Conservation (phyloP, 495 filamentous ascomycete species). For the Melanomma pulvis-pyrius region DNA sequence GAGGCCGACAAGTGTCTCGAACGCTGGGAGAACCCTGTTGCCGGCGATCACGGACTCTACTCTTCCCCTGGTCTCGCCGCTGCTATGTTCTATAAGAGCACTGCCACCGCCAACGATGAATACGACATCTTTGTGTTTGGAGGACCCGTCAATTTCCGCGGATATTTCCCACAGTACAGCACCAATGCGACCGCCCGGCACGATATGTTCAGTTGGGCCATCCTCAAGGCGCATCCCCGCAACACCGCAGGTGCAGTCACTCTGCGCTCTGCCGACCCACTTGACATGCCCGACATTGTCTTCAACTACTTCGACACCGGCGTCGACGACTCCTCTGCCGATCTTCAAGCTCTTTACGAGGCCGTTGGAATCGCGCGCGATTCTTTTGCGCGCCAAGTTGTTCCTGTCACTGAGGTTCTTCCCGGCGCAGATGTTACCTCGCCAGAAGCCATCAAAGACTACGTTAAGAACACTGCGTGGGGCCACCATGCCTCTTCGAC, state of each 20-base stretch:
- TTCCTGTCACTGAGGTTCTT: slow-evolving; percentile 14
- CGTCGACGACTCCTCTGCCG: slow-evolving; percentile 14
- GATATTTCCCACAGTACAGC: slow-evolving; percentile 53
- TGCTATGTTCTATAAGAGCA: slow-evolving; percentile 53
- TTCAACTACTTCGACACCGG: slow-evolving; percentile 42
- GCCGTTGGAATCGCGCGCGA: slow-evolving; percentile 27
- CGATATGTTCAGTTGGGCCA: slow-evolving; percentile 45
- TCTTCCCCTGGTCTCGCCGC: slow-evolving; percentile 54
- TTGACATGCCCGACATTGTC: slow-evolving; percentile 37
- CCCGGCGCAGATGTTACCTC: slow-evolving; percentile 17
- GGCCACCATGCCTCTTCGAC: slow-evolving; percentile 57
- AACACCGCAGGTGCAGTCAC: slow-evolving; percentile 37
- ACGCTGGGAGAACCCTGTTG: slow-evolving; percentile 47
- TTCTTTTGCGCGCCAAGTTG: neutral
- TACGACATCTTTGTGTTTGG: slow-evolving; percentile 59
- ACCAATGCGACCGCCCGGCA: slow-evolving; percentile 40
- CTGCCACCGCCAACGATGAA: slow-evolving; percentile 41
- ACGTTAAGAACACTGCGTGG: slow-evolving; percentile 53
- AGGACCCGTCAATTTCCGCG: slow-evolving; percentile 57
- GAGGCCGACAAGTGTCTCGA: slow-evolving; percentile 55
- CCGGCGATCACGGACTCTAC: slow-evolving; percentile 53
- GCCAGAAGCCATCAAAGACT: slow-evolving; percentile 15
- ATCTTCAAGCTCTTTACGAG: slow-evolving; percentile 35
- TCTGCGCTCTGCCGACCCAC: slow-evolving; percentile 36
- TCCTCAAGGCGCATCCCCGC: slow-evolving; percentile 34